phyloP scores from a whole-genome alignment of 306 rosid genomes.

The Rosa rugosa region DNA sequence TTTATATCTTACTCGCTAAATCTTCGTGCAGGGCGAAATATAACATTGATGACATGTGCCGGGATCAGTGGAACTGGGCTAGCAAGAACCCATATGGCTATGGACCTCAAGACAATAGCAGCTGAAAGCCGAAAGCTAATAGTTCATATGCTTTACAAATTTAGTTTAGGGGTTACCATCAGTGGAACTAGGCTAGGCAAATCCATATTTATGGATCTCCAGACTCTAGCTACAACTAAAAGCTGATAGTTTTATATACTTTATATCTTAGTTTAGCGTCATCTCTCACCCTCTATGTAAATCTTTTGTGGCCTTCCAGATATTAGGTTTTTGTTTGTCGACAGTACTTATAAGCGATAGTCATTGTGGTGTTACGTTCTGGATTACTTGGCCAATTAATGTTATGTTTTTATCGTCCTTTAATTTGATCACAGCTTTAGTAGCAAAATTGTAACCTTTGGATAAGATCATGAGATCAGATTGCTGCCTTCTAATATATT shows the following conservation, averaged over 20 bases:
- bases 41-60: slow-evolving; percentile 87
- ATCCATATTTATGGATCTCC: slow-evolving; percentile 57
- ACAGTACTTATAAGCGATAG: slow-evolving; percentile 19
- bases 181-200: slow-evolving; percentile 91
- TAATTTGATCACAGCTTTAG: background rate
- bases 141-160: slow-evolving; percentile 7
- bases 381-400: slow-evolving; percentile 38
- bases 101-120: slow-evolving; percentile 40
- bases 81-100: slow-evolving; percentile 96
- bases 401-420: background rate
- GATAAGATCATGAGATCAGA: background rate
- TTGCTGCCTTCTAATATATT: background rate
- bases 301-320: slow-evolving; percentile 41
- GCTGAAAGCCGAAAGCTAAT: slow-evolving; percentile 25
- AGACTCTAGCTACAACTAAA: slow-evolving; percentile 33
- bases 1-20: slow-evolving; percentile 10
- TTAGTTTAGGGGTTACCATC: slow-evolving; percentile 31
- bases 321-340: slow-evolving; percentile 21
- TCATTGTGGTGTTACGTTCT: slow-evolving; percentile 30
- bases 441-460: slow-evolving; percentile 3
- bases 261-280: slow-evolving; percentile 11
- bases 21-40: slow-evolving; percentile 70
- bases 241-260: slow-evolving; percentile 20
- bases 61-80: slow-evolving; percentile 99
- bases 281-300: slow-evolving; percentile 25